phyloP scores from a whole-genome alignment of 2,329 filamentous ascomycete species.

The Monosporascus ibericus region DNA sequence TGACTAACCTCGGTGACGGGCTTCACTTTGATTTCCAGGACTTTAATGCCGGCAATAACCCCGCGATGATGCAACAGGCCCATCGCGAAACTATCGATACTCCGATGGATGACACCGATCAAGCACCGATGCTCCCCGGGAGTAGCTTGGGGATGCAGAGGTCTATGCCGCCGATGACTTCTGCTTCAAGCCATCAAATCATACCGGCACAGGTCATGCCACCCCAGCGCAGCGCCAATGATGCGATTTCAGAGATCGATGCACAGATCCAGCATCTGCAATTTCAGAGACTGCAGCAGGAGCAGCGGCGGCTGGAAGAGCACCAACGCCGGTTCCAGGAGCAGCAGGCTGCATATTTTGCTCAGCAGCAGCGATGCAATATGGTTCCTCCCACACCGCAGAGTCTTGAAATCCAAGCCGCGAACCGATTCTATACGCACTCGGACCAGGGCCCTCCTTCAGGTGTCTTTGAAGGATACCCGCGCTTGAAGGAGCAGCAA shows the following conservation, averaged over 20 bases:
- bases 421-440: constrained; percentile 54
- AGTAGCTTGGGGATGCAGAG: constrained; percentile 34
- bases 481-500: constrained; percentile 62
- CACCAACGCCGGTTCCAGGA: constrained; percentile 40
- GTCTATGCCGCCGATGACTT: constrained; percentile 44
- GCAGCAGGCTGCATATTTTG: constrained; percentile 45
- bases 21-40: constrained; percentile 56
- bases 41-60: constrained; percentile 37
- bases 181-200: constrained; percentile 36
- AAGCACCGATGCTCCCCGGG: constrained; percentile 30
- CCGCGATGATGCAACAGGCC: constrained; percentile 33
- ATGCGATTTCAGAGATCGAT: constrained; percentile 54
- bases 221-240: constrained; percentile 39
- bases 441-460: constrained; percentile 50
- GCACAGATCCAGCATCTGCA: constrained; percentile 62
- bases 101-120: constrained; percentile 41
- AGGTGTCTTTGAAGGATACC: constrained; percentile 60
- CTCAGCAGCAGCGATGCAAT: constrained; percentile 43
- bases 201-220: constrained; percentile 41
- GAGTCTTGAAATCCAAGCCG: constrained; percentile 69
- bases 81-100: constrained; percentile 40
- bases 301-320: constrained; percentile 52
- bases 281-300: constrained; percentile 56
- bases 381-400: constrained; percentile 75
- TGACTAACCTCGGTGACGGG: constrained; percentile 45